These are phyloP conservation scores for Pichia heedii DNA, from an alignment of 805 yeast species.

Conservation along the genomic window DNA sequence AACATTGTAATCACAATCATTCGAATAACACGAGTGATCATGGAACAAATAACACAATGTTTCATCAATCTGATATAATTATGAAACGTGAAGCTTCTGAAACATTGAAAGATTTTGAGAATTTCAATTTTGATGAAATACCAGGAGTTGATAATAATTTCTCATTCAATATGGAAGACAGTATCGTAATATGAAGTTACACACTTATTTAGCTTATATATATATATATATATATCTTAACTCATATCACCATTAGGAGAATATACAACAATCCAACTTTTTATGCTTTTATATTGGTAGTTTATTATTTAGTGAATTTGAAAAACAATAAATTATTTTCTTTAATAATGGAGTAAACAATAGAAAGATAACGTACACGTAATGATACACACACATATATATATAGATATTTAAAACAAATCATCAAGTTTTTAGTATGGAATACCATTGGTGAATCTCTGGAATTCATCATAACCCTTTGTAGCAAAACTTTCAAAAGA, in stretches of 20 bases:
- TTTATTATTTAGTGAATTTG: no score
- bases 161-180: slow-evolving; percentile 8
- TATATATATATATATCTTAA: no score
- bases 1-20: no score
- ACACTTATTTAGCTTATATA: neutral
- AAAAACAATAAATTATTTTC: no score
- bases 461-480: slow-evolving; percentile 96
- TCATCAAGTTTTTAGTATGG: slow-evolving; percentile 50
- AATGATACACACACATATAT: neutral
- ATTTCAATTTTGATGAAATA: slow-evolving; percentile 5
- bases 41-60: no score
- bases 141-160: slow-evolving; percentile 3
- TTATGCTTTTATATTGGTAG: no score
- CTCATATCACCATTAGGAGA: neutral
- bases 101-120: neutral
- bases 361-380: no score
- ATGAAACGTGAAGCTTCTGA: no score
- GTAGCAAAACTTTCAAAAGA: slow-evolving; percentile 85
- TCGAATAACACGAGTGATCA: neutral
- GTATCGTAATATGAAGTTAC: slow-evolving; percentile 5
- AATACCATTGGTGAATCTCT: slow-evolving; percentile 90
- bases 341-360: no score
- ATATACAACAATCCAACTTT: neutral
- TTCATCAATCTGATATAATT: no score
- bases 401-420: neutral